phyloP scores from a whole-genome alignment of 805 yeast genomes.

The Kluyveromyces siamensis region DNA sequence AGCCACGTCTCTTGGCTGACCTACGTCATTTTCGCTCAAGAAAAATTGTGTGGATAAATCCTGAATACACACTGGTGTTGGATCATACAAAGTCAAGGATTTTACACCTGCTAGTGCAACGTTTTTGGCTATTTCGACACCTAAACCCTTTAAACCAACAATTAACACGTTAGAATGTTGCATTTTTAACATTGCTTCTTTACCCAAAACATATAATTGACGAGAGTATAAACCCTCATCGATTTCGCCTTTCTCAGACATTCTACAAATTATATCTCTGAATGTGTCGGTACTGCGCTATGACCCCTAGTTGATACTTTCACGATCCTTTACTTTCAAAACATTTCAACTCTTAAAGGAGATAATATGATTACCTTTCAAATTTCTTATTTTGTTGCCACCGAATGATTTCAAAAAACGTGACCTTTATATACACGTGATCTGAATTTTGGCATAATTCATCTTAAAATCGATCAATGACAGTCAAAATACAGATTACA shows the following conservation, averaged over 20 bases:
- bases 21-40: constrained; percentile 61
- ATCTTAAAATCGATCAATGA: too few species aligned
- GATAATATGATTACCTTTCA: too few species aligned
- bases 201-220: constrained; percentile 92
- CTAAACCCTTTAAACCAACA: constrained; percentile 86
- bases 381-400: too few species aligned
- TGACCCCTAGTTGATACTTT: neutral
- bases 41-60: constrained; percentile 91
- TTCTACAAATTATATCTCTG: neutral
- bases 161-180: constrained; percentile 86
- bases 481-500: too few species aligned
- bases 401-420: too few species aligned
- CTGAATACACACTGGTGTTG: constrained; percentile 49
- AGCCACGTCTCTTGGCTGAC: constrained; percentile 65
- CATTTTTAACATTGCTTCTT: constrained; percentile 97
- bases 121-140: constrained; percentile 93
- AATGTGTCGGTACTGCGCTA: constrained; percentile 1
- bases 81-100: constrained; percentile 78
- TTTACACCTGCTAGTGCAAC: constrained; percentile 97
- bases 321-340: too few species aligned
- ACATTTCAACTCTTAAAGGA: too few species aligned
- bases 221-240: constrained; percentile 95
- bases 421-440: too few species aligned
- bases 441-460: too few species aligned
- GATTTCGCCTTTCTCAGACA: constrained; percentile 39